Evolutionary conservation across 1,139 yeast species (phyloP), one percentile per base, ranked within the genome.

Genomic region (Chernovozyma aurita): DNA sequence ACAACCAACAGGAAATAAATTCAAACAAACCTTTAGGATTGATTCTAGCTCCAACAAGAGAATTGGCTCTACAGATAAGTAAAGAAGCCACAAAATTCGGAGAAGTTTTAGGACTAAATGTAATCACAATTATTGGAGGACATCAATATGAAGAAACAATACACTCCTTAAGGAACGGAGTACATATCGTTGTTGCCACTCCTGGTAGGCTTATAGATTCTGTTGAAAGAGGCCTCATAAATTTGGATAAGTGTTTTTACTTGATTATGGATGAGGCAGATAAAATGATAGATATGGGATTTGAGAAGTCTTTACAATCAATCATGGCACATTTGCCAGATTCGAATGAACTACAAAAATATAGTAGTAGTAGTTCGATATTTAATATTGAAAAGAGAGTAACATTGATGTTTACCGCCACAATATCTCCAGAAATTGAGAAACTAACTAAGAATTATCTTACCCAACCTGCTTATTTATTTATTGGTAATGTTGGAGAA

Each of bases 321-420:
- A 76, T 92, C 15, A 59, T 85, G 38, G 63, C 63, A 7, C 57
- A 61, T 18, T 58, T 80, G 25, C 86, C 67, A 6, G 31, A 31
- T 38, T 54, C 60, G 1, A 50, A 52, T 20, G 55, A 54, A 9
- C 40, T 56, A 1, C 46, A 55, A 7, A 65, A 59, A 33, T 40
- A 55, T 1, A 46, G 55, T 8, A 65, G 59, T 34, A 43, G 50
- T 11, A 54, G 59, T 2, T n/a, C n/a, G n/a, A n/a, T n/a, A n/a
- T 67, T 67, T 39, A 49, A 61, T 17, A 40, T 65, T 9, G 31
- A 44, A 3, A 57, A 57, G 33, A 46, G 69, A 36, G 44, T 55
- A 33, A 85, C 95, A 0, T 71, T 87, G 73, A 85, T 92, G 96
- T 92, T 86, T 58, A 85, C 97, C 0, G 97, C 97, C 0, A 92